Conservation (phyloP, 164 flowering plant genomes). For the Cinnamomum chago region DNA sequence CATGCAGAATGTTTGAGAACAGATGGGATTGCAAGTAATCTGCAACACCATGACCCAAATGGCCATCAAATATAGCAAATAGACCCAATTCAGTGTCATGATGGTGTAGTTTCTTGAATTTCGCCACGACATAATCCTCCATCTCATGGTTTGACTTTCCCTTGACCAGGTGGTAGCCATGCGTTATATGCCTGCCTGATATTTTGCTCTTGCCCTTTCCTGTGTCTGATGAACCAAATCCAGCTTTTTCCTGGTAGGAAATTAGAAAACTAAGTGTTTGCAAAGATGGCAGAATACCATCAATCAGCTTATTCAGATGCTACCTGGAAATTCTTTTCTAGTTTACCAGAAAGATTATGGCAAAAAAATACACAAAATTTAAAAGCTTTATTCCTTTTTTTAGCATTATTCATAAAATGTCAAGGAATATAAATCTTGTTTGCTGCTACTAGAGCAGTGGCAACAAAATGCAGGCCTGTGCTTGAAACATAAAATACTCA, state of each 20-base stretch:
- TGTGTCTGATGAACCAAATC: constrained; percentile 59
- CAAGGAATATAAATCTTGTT: no score
- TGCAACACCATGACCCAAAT: constrained; percentile 74
- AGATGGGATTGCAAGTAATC: constrained; percentile 65
- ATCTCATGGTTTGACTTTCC: constrained; percentile 75
- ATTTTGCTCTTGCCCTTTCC: constrained; percentile 92
- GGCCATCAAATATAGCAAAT: constrained; percentile 97
- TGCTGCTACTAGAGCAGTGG: no score
- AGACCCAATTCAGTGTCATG: constrained; percentile 72
- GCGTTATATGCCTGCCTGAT: constrained; percentile 51
- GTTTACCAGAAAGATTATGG: no score
- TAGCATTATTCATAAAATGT: no score
- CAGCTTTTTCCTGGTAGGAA: constrained; percentile 62
- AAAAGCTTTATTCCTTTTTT: no score
- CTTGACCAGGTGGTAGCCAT: constrained; percentile 77
- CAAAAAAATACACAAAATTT: no score
- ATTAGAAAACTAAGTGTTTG: background rate
- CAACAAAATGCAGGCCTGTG: no score
- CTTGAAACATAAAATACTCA: no score
- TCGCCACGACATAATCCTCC: constrained; percentile 87
- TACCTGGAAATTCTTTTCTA: background rate
- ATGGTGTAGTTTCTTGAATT: constrained; percentile 55
- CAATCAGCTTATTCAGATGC: background rate
- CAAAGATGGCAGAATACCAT: background rate
- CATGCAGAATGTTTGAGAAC: constrained; percentile 75